Evolutionary conservation across 2,329 filamentous ascomycete species (phyloP), one percentile per base, ranked within the genome.

Genomic region (Curvularia eragrostidis): DNA sequence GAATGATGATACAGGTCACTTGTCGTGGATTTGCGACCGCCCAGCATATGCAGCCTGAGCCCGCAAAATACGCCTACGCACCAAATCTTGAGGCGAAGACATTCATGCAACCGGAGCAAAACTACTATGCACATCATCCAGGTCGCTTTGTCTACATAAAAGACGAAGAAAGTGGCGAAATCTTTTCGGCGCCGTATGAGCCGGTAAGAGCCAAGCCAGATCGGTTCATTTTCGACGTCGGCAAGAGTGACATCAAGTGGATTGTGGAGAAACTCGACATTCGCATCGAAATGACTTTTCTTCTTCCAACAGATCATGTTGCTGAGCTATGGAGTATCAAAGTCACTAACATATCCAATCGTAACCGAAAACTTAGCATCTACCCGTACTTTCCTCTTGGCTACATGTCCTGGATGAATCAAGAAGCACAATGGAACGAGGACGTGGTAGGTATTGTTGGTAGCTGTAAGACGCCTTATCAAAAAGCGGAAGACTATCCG

Each of bases 371-470:
- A 44, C 68, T 85, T 60, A 83, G 82, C 68, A 72, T 85, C 28
- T 85, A 84, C 57, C 83, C 84, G 0, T 85, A 85, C 64, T 86
- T 86, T 71, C 81, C 83, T 34, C 79, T 85, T 52, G 84, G 84
- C n/a, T 85, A 84, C 73, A 85, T 85, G 82, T 85, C 84, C 13
- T 86, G 84, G 84, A 86, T 86, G 84, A 86, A 85, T 68, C 84
- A 85, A 68, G 82, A 82, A 30, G 83, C 81, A 34, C 81, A 83
- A 61, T 85, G 82, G 76, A 77, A 80, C 21, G 54, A 73, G 5
- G 80, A 83, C 9, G 75, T 85, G 19, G 75, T 76, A 21, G 84
- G 81, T 23, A 76, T 86, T 12, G 78, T 86, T 10, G 82, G 77
- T 23, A 84, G 76, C 70, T 80, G 81, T 65, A 80, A 84, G 58